Base-by-base conservation (phyloP, 371 early-diverging fungal genomes). In the Mortierella sp. region DNA sequence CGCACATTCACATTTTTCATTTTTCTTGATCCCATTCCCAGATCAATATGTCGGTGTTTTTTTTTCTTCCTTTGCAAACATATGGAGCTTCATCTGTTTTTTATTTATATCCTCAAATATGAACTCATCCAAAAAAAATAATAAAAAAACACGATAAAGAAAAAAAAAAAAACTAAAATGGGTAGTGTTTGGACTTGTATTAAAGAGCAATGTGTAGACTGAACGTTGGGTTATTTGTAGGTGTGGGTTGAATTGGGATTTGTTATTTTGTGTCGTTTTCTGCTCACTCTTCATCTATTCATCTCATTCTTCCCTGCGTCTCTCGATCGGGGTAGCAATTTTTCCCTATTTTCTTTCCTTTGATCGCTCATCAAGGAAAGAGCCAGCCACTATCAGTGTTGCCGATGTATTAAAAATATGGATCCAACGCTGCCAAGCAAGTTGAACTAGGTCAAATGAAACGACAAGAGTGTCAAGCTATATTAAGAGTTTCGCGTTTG, bases 361-460 rank as follows among this genome's bases (percentile, higher is more conserved):
- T 51, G 51, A 51, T 51, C 51, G 51, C 51, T 51, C 51, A 51
- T 51, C n/a, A n/a, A 51, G 23, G 51, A n/a, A 51, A 51, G 51
- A 51, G 51, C 51, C 51, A 51, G 23, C 51, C n/a, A n/a, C n/a
- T n/a, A 43, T 15, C 6, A 37, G 6, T 9, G 13, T 37, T 37
- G 40, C 13, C 40, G 40, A 9, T 37, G 40, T 37, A 37, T 37
- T 37, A 37, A 37, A 37, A 7, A 9, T 13, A 37, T 13, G 6
- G 6, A 37, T 13, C 13, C 40, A 9, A 37, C 10, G 13, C 2
- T 37, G 40, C 13, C 13, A 13, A 37, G 10, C 13, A 37, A 37
- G 40, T 9, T 9, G 13, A 37, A 13, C 13, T 37, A 37, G 40
- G 40, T 37, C 40, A 37, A 37, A 13, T 37, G 40, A 37, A n/a